Evolutionary conservation across 2,329 filamentous ascomycete species (phyloP).

Genomic region (Pyrenochaeta sp.): DNA sequence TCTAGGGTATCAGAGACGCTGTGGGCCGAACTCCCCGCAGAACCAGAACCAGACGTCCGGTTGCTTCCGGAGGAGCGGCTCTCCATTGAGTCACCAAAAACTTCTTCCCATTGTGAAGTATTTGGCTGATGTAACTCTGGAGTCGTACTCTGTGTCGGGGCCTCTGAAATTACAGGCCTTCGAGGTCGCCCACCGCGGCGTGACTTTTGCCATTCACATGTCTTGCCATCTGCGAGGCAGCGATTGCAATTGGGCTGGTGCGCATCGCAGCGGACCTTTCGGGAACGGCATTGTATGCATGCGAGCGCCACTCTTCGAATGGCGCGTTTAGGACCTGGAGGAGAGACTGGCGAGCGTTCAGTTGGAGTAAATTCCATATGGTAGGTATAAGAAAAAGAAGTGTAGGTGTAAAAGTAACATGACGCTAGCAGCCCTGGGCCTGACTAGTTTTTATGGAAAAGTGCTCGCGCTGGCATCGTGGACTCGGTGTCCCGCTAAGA

Average conservation of each 20-base stretch:
- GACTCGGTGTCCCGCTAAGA: slow-evolving; percentile 10
- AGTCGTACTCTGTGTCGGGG: too few species aligned
- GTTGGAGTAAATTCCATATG: background rate
- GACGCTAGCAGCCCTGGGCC: background rate
- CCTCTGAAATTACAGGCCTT: slow-evolving; percentile 7
- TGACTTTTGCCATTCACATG: slow-evolving; percentile 29
- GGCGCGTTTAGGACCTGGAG: slow-evolving; percentile 1
- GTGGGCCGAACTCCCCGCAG: slow-evolving; percentile 14
- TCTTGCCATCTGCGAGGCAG: slow-evolving; percentile 19
- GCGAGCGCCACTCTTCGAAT: slow-evolving; percentile 25
- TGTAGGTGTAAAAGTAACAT: background rate
- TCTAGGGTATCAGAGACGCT: slow-evolving; percentile 16
- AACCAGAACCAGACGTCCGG: slow-evolving; percentile 2
- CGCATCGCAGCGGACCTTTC: slow-evolving; percentile 27
- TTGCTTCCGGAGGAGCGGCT: slow-evolving; percentile 8
- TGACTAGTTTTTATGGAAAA: background rate
- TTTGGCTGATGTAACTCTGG: background rate
- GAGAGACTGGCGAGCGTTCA: background rate
- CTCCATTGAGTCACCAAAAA: background rate
- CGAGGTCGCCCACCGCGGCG: slow-evolving; percentile 22
- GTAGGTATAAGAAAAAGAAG: background rate
- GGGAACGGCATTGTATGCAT: slow-evolving; percentile 27
- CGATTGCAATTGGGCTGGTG: slow-evolving; percentile 17
- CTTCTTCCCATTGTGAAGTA: slow-evolving; percentile 8
- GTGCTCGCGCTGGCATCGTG: background rate